Evolutionary conservation across 192 early-diverging fungal species (phyloP).

Genomic region (Gigaspora rosea): DNA sequence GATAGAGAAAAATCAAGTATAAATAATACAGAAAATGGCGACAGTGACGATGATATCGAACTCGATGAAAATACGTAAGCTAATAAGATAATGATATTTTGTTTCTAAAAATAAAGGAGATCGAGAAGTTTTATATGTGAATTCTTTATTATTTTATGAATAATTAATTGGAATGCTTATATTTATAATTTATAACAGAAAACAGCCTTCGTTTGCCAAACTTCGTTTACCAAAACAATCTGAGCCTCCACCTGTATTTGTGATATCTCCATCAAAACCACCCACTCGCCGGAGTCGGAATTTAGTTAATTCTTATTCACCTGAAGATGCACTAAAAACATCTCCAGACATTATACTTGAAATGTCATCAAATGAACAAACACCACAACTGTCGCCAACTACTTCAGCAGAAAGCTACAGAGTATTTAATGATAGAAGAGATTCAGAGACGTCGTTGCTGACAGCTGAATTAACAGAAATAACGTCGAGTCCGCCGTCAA

Average conservation of each 20-base stretch:
- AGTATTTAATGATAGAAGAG: conserved; percentile 22
- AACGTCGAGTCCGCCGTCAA: conserved; percentile 35
- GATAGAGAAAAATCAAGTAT: conserved; percentile 25
- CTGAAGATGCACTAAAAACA: conserved; percentile 15
- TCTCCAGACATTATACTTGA: conserved; percentile 30
- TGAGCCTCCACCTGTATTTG: conserved; percentile 45
- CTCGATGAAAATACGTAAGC: conserved; percentile 57
- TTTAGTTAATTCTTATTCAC: conserved; percentile 11
- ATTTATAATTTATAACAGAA: background rate
- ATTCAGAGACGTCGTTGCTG: conserved; percentile 22
- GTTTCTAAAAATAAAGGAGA: background rate
- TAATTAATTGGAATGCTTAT: background rate
- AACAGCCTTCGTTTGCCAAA: conserved; percentile 40
- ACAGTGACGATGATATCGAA: conserved; percentile 67
- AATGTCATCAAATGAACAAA: conserved; percentile 30
- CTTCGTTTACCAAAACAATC: conserved; percentile 37
- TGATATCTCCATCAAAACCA: conserved; percentile 51
- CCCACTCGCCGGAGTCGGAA: conserved; percentile 31
- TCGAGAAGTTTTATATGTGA: background rate
- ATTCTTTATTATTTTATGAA: background rate
- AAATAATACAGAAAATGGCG: conserved; percentile 41
- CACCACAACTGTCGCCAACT: conserved; percentile 27
- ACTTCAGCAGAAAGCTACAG: conserved; percentile 27
- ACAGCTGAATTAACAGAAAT: conserved; percentile 24
- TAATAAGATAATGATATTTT: background rate